phyloP scores from a whole-genome alignment of 352 stramenopile species.

The Phytophthora melonis region DNA sequence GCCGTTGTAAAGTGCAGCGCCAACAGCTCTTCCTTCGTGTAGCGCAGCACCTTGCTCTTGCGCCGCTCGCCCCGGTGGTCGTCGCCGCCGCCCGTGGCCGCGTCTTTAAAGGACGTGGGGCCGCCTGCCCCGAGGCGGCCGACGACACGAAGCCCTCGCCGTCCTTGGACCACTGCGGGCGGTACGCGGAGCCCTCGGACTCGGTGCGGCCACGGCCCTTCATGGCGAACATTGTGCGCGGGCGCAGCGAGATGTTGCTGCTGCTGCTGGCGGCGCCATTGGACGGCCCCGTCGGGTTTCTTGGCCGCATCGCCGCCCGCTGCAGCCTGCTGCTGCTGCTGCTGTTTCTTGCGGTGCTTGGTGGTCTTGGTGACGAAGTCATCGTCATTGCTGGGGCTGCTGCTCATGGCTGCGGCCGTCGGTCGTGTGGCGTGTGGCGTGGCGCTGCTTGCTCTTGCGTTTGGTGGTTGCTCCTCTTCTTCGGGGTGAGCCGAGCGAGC shows the following conservation, averaged over 20 bases:
- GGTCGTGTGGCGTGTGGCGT: neutral
- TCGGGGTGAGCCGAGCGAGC: neutral
- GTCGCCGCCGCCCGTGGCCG: slow-evolving; percentile 24
- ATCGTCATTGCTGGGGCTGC: slow-evolving; percentile 56
- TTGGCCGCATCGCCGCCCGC: slow-evolving; percentile 17
- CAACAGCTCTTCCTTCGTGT: slow-evolving; percentile 84
- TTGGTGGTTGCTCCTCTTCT: slow-evolving; percentile 1
- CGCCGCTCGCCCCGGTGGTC: slow-evolving; percentile 45
- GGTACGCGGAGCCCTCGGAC: slow-evolving; percentile 72
- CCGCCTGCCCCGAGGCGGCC: slow-evolving; percentile 27
- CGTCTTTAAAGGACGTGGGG: slow-evolving; percentile 50
- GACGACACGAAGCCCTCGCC: slow-evolving; percentile 81
- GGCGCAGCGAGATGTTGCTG: slow-evolving; percentile 73
- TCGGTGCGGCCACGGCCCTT: slow-evolving; percentile 83
- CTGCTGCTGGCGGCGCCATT: slow-evolving; percentile 11
- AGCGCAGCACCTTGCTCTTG: slow-evolving; percentile 88
- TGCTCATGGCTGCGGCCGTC: slow-evolving; percentile 39
- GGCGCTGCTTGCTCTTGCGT: neutral
- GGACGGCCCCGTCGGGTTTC: slow-evolving; percentile 22
- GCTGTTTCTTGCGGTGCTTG: slow-evolving; percentile 77
- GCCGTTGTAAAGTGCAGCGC: slow-evolving; percentile 72
- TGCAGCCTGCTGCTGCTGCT: slow-evolving; percentile 9
- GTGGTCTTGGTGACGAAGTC: slow-evolving; percentile 84
- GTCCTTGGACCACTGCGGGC: slow-evolving; percentile 89
- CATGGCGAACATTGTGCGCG: slow-evolving; percentile 91